Percentiles rank a stretch among this genome's conserved stretches.
Evolutionary conservation across 1,284 basidiomycete genomes (phyloP).

Genomic region (Athelia psychrophila): DNA sequence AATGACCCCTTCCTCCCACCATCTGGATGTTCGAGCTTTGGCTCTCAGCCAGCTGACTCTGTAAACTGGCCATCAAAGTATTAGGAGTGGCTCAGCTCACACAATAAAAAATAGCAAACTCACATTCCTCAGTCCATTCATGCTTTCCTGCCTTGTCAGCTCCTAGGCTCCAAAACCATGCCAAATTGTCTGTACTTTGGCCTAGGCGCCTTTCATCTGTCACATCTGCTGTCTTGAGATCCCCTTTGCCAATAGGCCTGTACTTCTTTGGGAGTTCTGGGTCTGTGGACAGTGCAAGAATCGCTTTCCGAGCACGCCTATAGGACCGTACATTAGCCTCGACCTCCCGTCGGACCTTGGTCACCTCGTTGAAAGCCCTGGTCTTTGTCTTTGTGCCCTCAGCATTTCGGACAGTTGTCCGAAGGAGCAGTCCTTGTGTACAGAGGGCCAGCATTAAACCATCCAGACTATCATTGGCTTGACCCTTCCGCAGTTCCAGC

Average conservation of each 20-base stretch:
- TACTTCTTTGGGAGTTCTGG: conserved; percentile 3
- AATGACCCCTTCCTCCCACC: conserved; percentile 9
- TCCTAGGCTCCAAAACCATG: conserved; percentile 11
- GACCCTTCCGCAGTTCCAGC: not conserved
- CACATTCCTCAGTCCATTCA: conserved; percentile 10
- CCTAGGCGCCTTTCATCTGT: conserved; percentile 9
- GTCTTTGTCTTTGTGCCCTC: conserved; percentile 7
- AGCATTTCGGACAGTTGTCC: conserved; percentile 4
- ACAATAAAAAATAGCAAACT: conserved; percentile 1
- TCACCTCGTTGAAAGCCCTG: not conserved
- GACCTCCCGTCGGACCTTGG: not conserved
- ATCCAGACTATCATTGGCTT: conserved; percentile 1
- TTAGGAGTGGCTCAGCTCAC: not conserved
- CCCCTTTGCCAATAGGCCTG: not conserved
- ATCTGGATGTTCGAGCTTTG: conserved; percentile 5
- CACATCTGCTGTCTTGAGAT: conserved; percentile 10
- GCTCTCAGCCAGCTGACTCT: conserved; percentile 11
- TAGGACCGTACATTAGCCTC: not conserved
- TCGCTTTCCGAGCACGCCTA: not conserved
- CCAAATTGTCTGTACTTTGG: conserved; percentile 8
- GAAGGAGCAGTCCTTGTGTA: not conserved
- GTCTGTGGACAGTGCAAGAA: not conserved
- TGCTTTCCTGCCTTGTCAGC: not conserved
- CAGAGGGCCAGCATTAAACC: not conserved
- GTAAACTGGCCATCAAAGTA: conserved; percentile 5